Conservation (phyloP, 2,329 filamentous ascomycete genomes). For the Monosporascus cannonballus region DNA sequence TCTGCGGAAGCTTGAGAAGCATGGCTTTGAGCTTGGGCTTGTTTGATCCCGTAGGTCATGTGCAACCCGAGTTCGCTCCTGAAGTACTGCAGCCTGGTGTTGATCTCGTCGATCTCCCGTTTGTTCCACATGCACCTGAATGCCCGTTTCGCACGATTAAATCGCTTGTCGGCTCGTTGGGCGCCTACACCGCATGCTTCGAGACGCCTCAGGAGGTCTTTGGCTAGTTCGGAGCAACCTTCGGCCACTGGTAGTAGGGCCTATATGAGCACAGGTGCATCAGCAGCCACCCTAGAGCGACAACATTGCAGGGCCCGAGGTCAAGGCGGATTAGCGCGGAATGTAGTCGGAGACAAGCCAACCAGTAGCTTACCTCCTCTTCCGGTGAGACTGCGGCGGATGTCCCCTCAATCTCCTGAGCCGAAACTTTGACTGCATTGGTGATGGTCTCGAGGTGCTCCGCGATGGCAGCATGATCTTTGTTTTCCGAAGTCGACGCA, state of each 20-base stretch:
- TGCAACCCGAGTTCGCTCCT: conserved; percentile 9
- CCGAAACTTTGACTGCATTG: conserved; percentile 7
- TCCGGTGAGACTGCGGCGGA: conserved; percentile 4
- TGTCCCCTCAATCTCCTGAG: conserved; percentile 6
- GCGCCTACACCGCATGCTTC: conserved; percentile 6
- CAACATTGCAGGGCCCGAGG: too few species aligned
- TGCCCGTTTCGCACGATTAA: conserved; percentile 6
- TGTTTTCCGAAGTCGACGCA: conserved; percentile 11
- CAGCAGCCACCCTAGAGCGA: too few species aligned
- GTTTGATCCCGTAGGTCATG: conserved; percentile 3
- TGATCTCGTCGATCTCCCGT: conserved; percentile 11
- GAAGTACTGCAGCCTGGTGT: conserved; percentile 8
- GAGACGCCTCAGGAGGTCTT: conserved; percentile 9
- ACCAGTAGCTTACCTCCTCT: conserved; percentile 5
- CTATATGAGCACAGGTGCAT: neutral
- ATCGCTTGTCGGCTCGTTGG: conserved; percentile 1
- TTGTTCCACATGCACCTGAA: conserved; percentile 11
- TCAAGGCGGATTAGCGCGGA: neutral
- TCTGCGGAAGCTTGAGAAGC: conserved; percentile 3
- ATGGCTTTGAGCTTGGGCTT: conserved; percentile 4
- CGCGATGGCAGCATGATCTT: conserved; percentile 7
- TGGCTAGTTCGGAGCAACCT: conserved; percentile 10
- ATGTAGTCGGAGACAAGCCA: neutral
- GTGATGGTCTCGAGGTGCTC: conserved; percentile 8
- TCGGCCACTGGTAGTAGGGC: conserved; percentile 10